phyloP scores from a whole-genome alignment of 306 rosid species.

The Fagus sylvatica region DNA sequence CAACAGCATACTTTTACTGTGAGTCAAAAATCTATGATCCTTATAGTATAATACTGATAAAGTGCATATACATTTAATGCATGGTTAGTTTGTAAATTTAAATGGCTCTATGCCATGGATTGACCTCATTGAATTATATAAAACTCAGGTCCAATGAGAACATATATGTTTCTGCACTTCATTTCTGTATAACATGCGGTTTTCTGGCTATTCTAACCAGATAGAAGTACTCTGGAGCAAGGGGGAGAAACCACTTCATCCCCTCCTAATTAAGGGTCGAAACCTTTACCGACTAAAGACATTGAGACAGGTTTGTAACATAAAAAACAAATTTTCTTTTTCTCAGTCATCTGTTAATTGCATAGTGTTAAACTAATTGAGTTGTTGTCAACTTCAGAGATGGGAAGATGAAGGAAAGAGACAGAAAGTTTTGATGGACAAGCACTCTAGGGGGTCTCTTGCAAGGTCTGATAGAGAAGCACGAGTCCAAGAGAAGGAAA shows the following conservation, averaged over 20 bases:
- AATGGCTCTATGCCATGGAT: not conserved
- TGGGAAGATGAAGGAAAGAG: slow-evolving; percentile 80
- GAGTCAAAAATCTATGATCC: slow-evolving; percentile 32
- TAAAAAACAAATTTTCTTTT: slow-evolving; percentile 14
- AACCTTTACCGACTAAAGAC: slow-evolving; percentile 85
- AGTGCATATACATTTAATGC: not conserved
- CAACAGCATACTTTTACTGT: slow-evolving; percentile 94
- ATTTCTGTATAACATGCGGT: slow-evolving; percentile 1
- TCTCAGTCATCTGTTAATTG: slow-evolving; percentile 6
- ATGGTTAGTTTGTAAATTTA: too few relatives aligned
- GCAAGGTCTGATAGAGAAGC: slow-evolving; percentile 74
- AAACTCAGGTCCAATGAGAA: not conserved
- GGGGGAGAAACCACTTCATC: slow-evolving; percentile 83
- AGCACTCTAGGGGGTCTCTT: slow-evolving; percentile 71
- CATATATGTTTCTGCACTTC: slow-evolving; percentile 7
- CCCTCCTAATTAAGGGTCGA: slow-evolving; percentile 85
- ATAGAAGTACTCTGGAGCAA: slow-evolving; percentile 96
- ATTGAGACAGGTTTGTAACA: slow-evolving; percentile 72
- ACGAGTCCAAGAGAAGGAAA: slow-evolving; percentile 61
- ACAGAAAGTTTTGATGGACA: slow-evolving; percentile 62
- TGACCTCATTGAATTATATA: not conserved
- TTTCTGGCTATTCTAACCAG: slow-evolving; percentile 41
- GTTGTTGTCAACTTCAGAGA: slow-evolving; percentile 41
- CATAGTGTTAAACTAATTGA: slow-evolving; percentile 16
- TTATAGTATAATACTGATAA: not conserved